These are phyloP conservation scores for Alternaria longipes DNA, from an alignment of 2,329 filamentous ascomycete species.

Conservation along the genomic window DNA sequence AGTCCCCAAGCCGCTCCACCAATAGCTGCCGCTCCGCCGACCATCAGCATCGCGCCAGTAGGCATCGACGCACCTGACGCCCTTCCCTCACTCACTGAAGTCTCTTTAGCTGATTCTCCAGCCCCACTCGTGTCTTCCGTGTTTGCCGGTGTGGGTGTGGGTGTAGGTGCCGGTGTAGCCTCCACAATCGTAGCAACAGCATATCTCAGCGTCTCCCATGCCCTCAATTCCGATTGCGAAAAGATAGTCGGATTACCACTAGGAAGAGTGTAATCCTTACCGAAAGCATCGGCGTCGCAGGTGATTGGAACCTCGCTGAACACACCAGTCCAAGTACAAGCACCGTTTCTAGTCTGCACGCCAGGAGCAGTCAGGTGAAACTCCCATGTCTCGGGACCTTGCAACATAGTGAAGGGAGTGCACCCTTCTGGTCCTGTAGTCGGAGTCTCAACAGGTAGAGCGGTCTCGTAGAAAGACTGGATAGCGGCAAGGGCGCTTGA, in stretches of 20 bases:
- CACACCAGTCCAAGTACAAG: slow-evolving; percentile 15
- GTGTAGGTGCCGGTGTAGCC: background rate
- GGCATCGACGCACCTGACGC: background rate
- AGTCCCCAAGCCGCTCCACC: slow-evolving; percentile 7
- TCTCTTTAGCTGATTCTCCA: background rate
- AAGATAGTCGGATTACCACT: background rate
- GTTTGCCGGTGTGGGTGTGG: too few species aligned
- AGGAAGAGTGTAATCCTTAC: background rate
- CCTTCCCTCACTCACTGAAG: slow-evolving; percentile 2
- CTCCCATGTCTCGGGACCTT: slow-evolving; percentile 16
- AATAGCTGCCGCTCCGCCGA: slow-evolving; percentile 1
- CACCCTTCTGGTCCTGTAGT: too few species aligned
- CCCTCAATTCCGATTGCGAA: slow-evolving; percentile 1
- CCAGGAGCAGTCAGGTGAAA: background rate
- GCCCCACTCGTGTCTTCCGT: background rate
- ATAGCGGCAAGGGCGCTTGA: too few species aligned
- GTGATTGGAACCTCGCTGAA: slow-evolving; percentile 12
- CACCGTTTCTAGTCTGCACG: slow-evolving; percentile 5
- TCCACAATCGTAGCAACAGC: slow-evolving; percentile 15
- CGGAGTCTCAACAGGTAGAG: too few species aligned
- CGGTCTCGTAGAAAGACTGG: too few species aligned
- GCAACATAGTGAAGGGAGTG: background rate
- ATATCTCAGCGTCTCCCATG: background rate
- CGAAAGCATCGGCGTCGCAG: slow-evolving; percentile 3
- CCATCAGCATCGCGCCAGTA: slow-evolving; percentile 6